Evolutionary conservation across 768 basidiomycete species (phyloP).

Genomic region (Lactifluus volemus): DNA sequence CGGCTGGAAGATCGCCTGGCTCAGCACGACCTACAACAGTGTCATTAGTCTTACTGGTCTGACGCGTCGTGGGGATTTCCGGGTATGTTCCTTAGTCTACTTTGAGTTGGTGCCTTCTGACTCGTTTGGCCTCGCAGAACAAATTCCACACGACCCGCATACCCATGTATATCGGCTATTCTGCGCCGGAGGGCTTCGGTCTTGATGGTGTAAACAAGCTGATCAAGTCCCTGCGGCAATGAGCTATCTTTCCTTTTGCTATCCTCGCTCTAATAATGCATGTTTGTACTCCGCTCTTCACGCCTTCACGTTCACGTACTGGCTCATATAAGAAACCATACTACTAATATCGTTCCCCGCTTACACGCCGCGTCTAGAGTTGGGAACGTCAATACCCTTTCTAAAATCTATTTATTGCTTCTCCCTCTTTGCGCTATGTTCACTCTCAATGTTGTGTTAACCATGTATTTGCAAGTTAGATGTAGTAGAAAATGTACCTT

Average conservation of each 20-base stretch:
- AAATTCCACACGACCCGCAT: conserved; percentile 38
- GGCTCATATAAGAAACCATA: too few species aligned
- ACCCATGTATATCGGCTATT: conserved; percentile 45
- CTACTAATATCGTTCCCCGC: too few species aligned
- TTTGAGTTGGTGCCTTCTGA: neutral
- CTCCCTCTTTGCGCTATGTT: too few species aligned
- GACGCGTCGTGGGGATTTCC: conserved; percentile 35
- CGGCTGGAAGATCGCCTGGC: conserved; percentile 38
- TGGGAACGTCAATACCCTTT: too few species aligned
- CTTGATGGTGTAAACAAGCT: conserved; percentile 37
- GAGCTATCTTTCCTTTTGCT: neutral
- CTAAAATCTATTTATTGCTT: too few species aligned
- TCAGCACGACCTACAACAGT: conserved; percentile 36
- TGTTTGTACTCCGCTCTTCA: neutral
- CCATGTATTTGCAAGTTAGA: too few species aligned
- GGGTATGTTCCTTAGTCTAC: conserved; percentile 26
- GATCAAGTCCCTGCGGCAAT: conserved; percentile 26
- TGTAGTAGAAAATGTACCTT: too few species aligned
- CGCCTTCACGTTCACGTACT: too few species aligned
- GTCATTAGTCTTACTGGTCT: conserved; percentile 34
- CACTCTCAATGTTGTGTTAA: too few species aligned
- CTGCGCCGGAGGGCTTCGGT: conserved; percentile 37
- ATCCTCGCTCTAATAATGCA: neutral
- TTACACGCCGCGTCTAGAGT: too few species aligned
- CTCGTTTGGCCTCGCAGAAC: conserved; percentile 23